Percentiles rank a stretch among this genome's conserved stretches.
Conservation (phyloP, 2,329 filamentous ascomycete species). For the Diaporthe sp. region DNA sequence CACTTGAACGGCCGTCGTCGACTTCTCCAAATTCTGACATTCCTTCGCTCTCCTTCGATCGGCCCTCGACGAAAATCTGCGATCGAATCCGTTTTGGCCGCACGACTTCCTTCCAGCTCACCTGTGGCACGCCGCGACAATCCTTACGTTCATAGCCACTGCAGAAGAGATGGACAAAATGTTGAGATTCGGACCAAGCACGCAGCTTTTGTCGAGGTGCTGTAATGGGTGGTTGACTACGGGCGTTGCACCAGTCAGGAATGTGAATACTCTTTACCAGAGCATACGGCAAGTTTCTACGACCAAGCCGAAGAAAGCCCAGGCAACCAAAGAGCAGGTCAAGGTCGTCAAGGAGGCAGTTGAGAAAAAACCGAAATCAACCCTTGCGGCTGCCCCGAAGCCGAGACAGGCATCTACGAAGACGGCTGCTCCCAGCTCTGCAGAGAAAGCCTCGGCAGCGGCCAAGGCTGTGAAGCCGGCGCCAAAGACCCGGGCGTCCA, state of each 20-base stretch:
- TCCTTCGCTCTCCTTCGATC: not conserved
- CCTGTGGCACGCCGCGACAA: not conserved
- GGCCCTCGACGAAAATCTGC: not conserved
- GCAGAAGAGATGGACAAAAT: conserved; percentile 7
- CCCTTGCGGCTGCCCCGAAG: not conserved
- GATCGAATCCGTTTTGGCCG: not conserved
- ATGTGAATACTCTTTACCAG: not conserved
- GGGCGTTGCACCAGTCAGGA: conserved; percentile 7
- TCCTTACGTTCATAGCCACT: not conserved
- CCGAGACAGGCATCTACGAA: conserved; percentile 25
- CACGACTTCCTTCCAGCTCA: not conserved
- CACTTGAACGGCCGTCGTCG: not conserved
- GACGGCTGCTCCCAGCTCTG: not conserved
- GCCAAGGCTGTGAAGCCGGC: conserved; percentile 14
- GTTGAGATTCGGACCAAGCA: conserved; percentile 22
- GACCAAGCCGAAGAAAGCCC: conserved; percentile 29
- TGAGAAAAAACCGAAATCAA: conserved; percentile 19
- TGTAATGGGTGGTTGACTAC: conserved; percentile 15
- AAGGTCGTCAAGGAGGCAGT: conserved; percentile 9
- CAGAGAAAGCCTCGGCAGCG: not conserved
- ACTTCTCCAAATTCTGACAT: not conserved
- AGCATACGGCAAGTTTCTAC: conserved; percentile 29
- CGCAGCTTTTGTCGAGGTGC: conserved; percentile 28
- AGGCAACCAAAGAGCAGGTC: conserved; percentile 21
- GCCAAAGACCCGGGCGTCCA: not conserved